phyloP scores from a whole-genome alignment of 1,284 basidiomycete species.

The Taiwanofungus camphoratus region DNA sequence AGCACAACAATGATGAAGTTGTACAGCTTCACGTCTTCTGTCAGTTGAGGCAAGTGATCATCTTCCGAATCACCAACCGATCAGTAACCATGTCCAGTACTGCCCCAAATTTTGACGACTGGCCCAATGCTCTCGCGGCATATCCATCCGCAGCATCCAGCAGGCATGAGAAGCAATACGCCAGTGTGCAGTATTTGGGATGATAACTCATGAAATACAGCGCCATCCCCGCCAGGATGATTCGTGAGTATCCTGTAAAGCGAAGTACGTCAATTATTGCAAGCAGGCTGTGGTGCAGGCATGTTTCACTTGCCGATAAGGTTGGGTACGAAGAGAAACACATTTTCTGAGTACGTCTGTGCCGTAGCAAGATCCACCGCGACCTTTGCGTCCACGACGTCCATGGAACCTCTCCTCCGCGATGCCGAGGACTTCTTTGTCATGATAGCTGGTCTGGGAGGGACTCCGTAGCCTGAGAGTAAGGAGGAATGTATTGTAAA shows the following conservation, averaged over 20 bases:
- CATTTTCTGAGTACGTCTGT: conserved; percentile 83
- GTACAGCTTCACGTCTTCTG: conserved; percentile 67
- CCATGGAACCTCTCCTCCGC: conserved; percentile 35
- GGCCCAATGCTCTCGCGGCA: conserved; percentile 85
- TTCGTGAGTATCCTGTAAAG: conserved; percentile 77
- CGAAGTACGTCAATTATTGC: conserved; percentile 3
- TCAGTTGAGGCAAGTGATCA: not conserved
- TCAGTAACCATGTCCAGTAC: conserved; percentile 99
- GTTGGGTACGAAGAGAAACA: conserved; percentile 96
- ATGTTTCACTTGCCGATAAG: conserved; percentile 68
- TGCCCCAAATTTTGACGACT: conserved; percentile 95
- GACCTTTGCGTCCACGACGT: conserved; percentile 72
- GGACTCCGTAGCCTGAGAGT: not conserved
- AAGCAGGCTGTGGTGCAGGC: not conserved
- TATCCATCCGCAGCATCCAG: conserved; percentile 95
- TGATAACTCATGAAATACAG: conserved; percentile 94
- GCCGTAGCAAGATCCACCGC: conserved; percentile 81
- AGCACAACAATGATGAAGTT: conserved; percentile 92
- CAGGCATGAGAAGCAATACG: conserved; percentile 91
- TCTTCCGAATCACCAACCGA: conserved; percentile 48
- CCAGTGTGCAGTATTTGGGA: conserved; percentile 87
- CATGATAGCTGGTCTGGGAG: conserved; percentile 19
- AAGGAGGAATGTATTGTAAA: not conserved
- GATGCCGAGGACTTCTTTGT: conserved; percentile 19
- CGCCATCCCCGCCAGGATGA: conserved; percentile 87